Conservation (phyloP, 2,329 filamentous ascomycete genomes). For the Xylariaceae sp. region DNA sequence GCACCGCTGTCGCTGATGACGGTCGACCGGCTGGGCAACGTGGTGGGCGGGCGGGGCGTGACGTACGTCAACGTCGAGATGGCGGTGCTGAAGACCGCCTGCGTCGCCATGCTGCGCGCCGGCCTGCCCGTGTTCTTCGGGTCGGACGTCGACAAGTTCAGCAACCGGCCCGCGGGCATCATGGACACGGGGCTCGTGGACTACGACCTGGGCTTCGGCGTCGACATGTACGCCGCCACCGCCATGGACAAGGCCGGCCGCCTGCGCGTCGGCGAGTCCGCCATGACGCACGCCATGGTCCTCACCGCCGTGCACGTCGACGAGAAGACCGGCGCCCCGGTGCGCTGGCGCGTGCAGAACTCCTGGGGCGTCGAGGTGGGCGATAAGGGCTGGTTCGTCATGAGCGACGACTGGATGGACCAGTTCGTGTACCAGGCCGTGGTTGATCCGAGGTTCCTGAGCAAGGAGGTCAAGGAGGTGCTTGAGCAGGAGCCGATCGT, state of each 20-base stretch:
- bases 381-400: conserved; percentile 85
- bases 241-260: conserved; percentile 78
- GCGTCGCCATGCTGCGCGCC: conserved; percentile 77
- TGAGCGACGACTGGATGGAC: conserved; percentile 82
- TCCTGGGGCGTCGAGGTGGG: conserved; percentile 76
- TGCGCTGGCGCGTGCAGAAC: conserved; percentile 88
- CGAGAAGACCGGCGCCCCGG: conserved; percentile 62
- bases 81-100: conserved; percentile 71
- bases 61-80: conserved; percentile 86
- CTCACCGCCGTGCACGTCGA: conserved; percentile 84
- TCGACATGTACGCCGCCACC: conserved; percentile 60
- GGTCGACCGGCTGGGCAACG: conserved; percentile 79
- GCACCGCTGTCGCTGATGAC: conserved; percentile 73
- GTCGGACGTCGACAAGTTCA: conserved; percentile 84
- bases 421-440: conserved; percentile 88
- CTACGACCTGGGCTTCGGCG: conserved; percentile 84
- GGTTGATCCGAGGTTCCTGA: conserved; percentile 73
- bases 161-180: conserved; percentile 69
- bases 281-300: conserved; percentile 94
- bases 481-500: conserved; percentile 73
- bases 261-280: conserved; percentile 73
- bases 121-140: conserved; percentile 89
- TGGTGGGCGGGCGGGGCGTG: conserved; percentile 76
- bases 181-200: conserved; percentile 82
- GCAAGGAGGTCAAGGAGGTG: conserved; percentile 71